Base-by-base conservation (phyloP, 192 early-diverging fungal genomes). In the Spinellus fusiger region DNA sequence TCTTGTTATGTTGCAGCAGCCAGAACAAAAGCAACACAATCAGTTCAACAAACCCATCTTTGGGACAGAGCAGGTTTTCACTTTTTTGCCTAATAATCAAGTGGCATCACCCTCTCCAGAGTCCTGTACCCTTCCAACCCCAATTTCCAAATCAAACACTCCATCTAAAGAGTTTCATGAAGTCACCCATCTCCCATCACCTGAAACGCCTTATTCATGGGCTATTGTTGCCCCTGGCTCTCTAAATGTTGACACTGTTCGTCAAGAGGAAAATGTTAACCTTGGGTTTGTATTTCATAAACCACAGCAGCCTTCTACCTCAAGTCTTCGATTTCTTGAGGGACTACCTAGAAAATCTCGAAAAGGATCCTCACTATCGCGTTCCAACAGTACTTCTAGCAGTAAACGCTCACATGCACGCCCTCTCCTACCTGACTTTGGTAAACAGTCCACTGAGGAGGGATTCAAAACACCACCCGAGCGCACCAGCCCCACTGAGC, bases 261-360 rank as follows among this genome's bases (percentile, higher is more conserved):
- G 13, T 37, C 35, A 37, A 9, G 13, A 44, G 40, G 32, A 31
- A 6, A 54, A 28, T 32, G 5, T n/a, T 32, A 29, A 31, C 22
- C 28, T 60, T 2, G 58, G 58, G 2, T 49, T 49, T 15, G 32
- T 60, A 10, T 60, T 60, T 33, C 58, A 60, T 2, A 60, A 60
- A 23, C 49, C 49, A 5, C 40, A 18, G 3, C 40, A 44, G 49
- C 3, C 48, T 6, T 49, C 48, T 32, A 23, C 58, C 0, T 44
- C 56, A 5, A 59, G 40, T 15, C 10, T 59, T 10, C 29, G 59
- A 18, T 61, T 61, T 25, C 18, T 61, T 9, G 59, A 61, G 3
- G 59, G 59, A 0, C 47, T 33, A 4, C 23, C 59, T 16, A 28
- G 40, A 25, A 61, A 27, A 16, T 27, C 48, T 1, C 59, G 59